These are phyloP conservation scores for Luffa acutangula DNA, from an alignment of 306 rosid genomes.

Conservation along the genomic window DNA sequence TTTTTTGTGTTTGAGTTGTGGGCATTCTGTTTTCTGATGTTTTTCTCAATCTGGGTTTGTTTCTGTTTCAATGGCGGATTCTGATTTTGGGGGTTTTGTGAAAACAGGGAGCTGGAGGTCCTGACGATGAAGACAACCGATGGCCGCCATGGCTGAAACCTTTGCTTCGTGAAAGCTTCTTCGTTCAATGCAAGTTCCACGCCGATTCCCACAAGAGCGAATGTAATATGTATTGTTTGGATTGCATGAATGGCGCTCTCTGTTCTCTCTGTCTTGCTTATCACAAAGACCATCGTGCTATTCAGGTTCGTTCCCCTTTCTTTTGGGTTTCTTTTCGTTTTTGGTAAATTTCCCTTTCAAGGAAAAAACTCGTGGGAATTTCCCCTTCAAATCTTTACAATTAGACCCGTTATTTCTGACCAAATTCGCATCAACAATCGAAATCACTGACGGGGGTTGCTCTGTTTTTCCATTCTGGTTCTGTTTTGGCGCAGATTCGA, in stretches of 20 bases:
- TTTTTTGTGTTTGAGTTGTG: neutral
- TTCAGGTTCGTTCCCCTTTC: conserved; percentile 41
- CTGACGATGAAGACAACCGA: conserved; percentile 71
- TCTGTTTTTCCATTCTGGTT: neutral
- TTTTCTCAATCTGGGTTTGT: conserved; percentile 1
- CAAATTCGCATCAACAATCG: neutral
- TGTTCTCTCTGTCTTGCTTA: conserved; percentile 77
- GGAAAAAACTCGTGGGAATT: neutral
- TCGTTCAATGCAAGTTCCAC: conserved; percentile 85
- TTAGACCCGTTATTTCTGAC: neutral
- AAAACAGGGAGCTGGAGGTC: conserved; percentile 82
- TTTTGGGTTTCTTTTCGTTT: conserved; percentile 7
- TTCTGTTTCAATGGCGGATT: conserved; percentile 3
- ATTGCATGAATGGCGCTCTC: conserved; percentile 86
- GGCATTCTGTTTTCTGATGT: neutral
- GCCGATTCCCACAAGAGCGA: conserved; percentile 94
- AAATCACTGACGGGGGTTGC: neutral
- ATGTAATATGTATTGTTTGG: conserved; percentile 97
- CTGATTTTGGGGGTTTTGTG: conserved; percentile 10
- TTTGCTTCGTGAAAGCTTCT: conserved; percentile 65
- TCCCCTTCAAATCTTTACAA: neutral
- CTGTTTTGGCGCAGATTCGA: conserved; percentile 47
- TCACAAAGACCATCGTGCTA: conserved; percentile 84
- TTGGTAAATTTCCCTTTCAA: conserved; percentile 8
- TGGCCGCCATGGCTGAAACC: conserved; percentile 99